Base-by-base conservation (phyloP, 495 filamentous ascomycete genomes). In the Barbatosphaeria neglecta region DNA sequence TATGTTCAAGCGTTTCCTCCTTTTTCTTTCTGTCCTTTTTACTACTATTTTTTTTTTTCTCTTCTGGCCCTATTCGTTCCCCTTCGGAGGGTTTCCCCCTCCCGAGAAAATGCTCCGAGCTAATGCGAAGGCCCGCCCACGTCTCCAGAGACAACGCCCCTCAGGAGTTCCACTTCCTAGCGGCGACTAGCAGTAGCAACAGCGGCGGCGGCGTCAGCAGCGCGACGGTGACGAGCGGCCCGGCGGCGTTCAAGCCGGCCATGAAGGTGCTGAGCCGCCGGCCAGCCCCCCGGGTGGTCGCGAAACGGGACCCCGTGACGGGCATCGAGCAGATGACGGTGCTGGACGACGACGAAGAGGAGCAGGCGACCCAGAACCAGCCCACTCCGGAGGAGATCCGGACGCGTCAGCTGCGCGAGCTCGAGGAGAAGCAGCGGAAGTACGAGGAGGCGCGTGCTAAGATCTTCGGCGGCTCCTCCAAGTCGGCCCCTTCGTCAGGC, bases 231-330 rank as follows among this genome's bases (percentile, higher is more conserved):
- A n/a, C n/a, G n/a, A n/a, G n/a, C n/a, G n/a, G n/a, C n/a, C n/a
- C n/a, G n/a, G n/a, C 83, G 20, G 77, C 86, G n/a, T 85, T 90
- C 69, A 94, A 90, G 56, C 86, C 85, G 0, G 69, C 81, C 11
- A 76, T 95, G 46, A 89, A 83, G 44, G 68, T 95, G 3, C 77
- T 96, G 3, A 88, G 83, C 65, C 84, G 90, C 39, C 88, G 88
- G 54, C 89, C 89, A 0, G 59, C 67, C 41, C 69, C 74, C 2
- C 76, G 63, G 51, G 67, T 63, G 47, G 60, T 72, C 37, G 61
- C 67, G 39, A 58, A 55, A 18, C 60, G 70, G 27, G 71, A 76
- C 28, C 69, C 73, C 3, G 63, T 74, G 3, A 65, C 77, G 6
- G 84, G 81, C 18, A 49, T 85, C 18, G 44, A 62, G 37, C 68